phyloP scores from a whole-genome alignment of 148 eudicot genomes.

The Cornus florida region DNA sequence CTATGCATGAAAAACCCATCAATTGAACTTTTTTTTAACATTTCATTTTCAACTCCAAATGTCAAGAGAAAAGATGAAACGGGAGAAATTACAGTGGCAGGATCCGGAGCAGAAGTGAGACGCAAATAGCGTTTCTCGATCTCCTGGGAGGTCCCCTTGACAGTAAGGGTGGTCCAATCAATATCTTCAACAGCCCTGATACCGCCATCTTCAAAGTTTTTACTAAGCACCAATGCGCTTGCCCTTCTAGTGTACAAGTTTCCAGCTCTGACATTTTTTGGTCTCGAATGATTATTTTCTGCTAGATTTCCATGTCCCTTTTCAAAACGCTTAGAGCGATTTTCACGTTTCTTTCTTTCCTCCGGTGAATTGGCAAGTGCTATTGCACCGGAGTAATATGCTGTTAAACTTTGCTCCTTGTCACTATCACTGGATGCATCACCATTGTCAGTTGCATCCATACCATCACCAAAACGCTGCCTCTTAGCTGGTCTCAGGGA shows the following conservation, averaged over 20 bases:
- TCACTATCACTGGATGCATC: conserved; percentile 91
- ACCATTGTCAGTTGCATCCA: conserved; percentile 50
- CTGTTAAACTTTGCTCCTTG: conserved; percentile 70
- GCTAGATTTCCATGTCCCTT: conserved; percentile 61
- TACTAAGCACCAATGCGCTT: conserved; percentile 62
- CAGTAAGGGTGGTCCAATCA: conserved; percentile 94
- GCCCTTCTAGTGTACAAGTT: conserved; percentile 65
- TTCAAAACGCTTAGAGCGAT: conserved; percentile 88
- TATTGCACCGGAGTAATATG: conserved; percentile 67
- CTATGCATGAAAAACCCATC: conserved; percentile 11
- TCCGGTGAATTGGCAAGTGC: conserved; percentile 82
- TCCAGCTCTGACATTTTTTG: conserved; percentile 55
- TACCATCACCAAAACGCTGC: conserved; percentile 55
- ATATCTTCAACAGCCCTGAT: conserved; percentile 95
- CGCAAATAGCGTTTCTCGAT: conserved; percentile 95
- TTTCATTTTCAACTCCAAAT: neutral
- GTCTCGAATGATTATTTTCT: conserved; percentile 40
- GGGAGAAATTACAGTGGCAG: conserved; percentile 66
- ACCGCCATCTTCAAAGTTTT: conserved; percentile 61
- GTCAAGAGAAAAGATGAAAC: conserved; percentile 8
- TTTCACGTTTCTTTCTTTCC: conserved; percentile 87
- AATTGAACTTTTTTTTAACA: neutral
- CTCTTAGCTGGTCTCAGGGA: conserved; percentile 64
- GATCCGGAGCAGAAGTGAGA: conserved; percentile 97
- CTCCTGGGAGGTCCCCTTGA: conserved; percentile 93